Conservation (phyloP, 1,139 yeast genomes). For the Scheffersomyces titani region DNA sequence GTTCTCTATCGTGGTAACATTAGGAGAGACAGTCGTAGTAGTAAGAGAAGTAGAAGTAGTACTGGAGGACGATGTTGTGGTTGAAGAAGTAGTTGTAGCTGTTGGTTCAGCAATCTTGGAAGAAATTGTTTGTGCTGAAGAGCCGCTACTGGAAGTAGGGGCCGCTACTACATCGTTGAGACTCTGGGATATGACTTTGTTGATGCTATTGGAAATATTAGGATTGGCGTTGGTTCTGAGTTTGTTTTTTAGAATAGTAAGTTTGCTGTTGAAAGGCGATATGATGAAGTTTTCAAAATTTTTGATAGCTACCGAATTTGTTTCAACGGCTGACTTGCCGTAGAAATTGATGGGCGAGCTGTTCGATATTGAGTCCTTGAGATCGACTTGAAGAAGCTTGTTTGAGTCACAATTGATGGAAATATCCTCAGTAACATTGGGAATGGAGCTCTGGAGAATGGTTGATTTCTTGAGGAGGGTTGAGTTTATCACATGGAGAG, state of each 20-base stretch:
- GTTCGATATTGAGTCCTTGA: slow-evolving; percentile 7
- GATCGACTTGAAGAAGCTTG: slow-evolving; percentile 12
- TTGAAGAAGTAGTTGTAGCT: slow-evolving; percentile 14
- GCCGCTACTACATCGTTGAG: background rate
- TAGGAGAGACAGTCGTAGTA: slow-evolving; percentile 16
- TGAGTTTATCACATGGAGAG: slow-evolving; percentile 44
- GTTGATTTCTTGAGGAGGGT: slow-evolving; percentile 23
- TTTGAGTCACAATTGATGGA: slow-evolving; percentile 16
- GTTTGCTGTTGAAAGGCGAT: slow-evolving; percentile 36
- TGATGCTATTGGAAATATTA: slow-evolving; percentile 1
- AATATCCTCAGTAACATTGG: slow-evolving; percentile 11
- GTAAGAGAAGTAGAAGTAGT: slow-evolving; percentile 13
- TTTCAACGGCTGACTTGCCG: slow-evolving; percentile 18
- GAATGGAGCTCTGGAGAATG: slow-evolving; percentile 12
- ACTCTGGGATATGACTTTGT: background rate
- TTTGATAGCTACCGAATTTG: slow-evolving; percentile 48
- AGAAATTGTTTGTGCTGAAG: slow-evolving; percentile 1
- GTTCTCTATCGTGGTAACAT: slow-evolving; percentile 32
- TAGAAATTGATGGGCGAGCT: slow-evolving; percentile 3
- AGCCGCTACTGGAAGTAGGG: background rate
- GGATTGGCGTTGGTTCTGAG: slow-evolving; percentile 8
- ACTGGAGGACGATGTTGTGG: slow-evolving; percentile 11
- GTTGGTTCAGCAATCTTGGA: background rate
- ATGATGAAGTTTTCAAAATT: slow-evolving; percentile 58
- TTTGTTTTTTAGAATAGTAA: slow-evolving; percentile 10